Percentiles rank a stretch among this genome's conserved stretches.
phyloP scores from a whole-genome alignment of 495 filamentous ascomycete genomes.

The Podospora tetraspora region DNA sequence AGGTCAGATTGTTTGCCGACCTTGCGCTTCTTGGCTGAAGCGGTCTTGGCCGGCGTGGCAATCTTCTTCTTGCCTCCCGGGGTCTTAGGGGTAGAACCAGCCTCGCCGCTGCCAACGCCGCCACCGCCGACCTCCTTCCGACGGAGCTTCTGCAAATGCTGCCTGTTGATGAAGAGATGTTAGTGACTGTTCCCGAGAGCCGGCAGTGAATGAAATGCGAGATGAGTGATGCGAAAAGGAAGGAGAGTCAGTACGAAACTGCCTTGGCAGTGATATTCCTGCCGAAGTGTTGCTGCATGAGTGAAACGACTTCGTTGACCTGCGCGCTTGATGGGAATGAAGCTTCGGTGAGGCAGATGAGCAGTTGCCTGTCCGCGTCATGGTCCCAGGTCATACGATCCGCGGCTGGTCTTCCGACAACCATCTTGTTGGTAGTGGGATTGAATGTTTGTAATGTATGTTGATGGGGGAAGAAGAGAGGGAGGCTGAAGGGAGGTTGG shows the following conservation, averaged over 20 bases:
- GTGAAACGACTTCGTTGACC: conserved; percentile 17
- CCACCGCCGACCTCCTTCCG: conserved; percentile 25
- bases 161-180: conserved; percentile 23
- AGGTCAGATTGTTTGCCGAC: conserved; percentile 14
- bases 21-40: conserved; percentile 8
- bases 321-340: conserved; percentile 17
- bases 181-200: conserved; percentile 8
- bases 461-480: conserved; percentile 1
- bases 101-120: neutral
- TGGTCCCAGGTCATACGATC: conserved; percentile 31
- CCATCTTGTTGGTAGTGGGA: neutral
- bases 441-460: neutral
- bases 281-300: conserved; percentile 19
- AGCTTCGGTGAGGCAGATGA: conserved; percentile 18
- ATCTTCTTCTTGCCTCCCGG: conserved; percentile 3
- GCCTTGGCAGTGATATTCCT: conserved; percentile 30
- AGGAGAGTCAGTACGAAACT: conserved; percentile 19
- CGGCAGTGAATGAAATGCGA: neutral
- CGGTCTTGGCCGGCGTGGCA: conserved; percentile 5
- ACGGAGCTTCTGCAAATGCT: conserved; percentile 38
- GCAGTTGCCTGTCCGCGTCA: conserved; percentile 25
- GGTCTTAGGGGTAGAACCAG: conserved; percentile 13
- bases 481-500: neutral
- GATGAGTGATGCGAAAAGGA: conserved; percentile 1
- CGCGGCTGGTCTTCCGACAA: neutral